phyloP scores from a whole-genome alignment of 2,329 filamentous ascomycete genomes.

The Arthroderma sp. region DNA sequence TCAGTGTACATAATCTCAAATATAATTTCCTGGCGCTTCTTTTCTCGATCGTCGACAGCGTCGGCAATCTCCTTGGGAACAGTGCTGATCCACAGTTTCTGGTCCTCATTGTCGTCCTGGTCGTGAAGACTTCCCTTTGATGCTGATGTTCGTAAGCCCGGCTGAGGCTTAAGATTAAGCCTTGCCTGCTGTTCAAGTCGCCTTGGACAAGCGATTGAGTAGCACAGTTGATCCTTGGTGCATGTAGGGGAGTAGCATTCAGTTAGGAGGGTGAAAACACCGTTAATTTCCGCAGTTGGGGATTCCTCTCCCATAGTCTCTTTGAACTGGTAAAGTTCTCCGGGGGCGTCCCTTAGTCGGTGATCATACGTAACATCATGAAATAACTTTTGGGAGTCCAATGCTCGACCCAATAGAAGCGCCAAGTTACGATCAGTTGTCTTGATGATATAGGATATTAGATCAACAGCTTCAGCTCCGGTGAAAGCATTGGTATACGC shows the following conservation, averaged over 20 bases:
- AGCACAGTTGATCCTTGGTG: slow-evolving; percentile 87
- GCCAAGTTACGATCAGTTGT: slow-evolving; percentile 93
- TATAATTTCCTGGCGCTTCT: slow-evolving; percentile 96
- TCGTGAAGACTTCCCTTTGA: slow-evolving; percentile 65
- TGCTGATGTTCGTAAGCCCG: slow-evolving; percentile 62
- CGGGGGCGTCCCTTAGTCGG: slow-evolving; percentile 79
- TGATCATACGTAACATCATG: slow-evolving; percentile 99
- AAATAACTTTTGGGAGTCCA: slow-evolving; percentile 98
- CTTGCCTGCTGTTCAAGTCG: slow-evolving; percentile 89
- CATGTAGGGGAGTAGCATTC: slow-evolving; percentile 98
- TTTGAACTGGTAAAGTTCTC: slow-evolving; percentile 92
- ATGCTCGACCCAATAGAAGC: slow-evolving; percentile 71
- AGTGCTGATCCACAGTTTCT: slow-evolving; percentile 98
- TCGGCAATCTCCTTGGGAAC: slow-evolving; percentile 92
- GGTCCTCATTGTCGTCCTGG: slow-evolving; percentile 80
- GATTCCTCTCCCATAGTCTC: slow-evolving; percentile 77
- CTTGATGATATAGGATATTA: slow-evolving; percentile 92
- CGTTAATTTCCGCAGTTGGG: slow-evolving; percentile 61
- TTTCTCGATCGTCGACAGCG: slow-evolving; percentile 75
- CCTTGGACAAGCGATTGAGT: slow-evolving; percentile 92
- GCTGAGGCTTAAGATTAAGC: slow-evolving; percentile 83
- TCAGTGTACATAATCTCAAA: slow-evolving; percentile 98
- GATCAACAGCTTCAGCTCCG: slow-evolving; percentile 86
- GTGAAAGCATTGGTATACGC: slow-evolving; percentile 97
- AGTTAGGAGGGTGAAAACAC: slow-evolving; percentile 88